Conservation (phyloP, 345 rosid genomes). For the Ceriops zippeliana region DNA sequence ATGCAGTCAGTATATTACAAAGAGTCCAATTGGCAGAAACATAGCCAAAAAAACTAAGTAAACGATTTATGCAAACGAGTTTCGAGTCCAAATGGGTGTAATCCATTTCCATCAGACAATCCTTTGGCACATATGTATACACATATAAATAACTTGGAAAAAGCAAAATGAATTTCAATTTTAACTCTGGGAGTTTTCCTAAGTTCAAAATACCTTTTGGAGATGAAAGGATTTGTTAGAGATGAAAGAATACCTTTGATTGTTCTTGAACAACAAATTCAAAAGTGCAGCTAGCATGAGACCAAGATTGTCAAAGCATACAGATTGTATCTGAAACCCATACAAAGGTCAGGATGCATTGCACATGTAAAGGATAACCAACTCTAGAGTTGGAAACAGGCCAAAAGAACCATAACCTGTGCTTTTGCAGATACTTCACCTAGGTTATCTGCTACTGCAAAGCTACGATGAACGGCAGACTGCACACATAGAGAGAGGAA, state of each 20-base stretch:
- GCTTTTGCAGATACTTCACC: slow-evolving; percentile 96
- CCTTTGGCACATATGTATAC: too few species aligned
- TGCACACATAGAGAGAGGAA: slow-evolving; percentile 15
- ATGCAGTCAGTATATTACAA: background rate
- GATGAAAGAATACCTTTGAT: slow-evolving; percentile 45
- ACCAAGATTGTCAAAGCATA: slow-evolving; percentile 71
- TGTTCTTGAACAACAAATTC: slow-evolving; percentile 53
- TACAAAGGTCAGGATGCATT: slow-evolving; percentile 18
- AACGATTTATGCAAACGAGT: too few species aligned
- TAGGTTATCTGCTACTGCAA: slow-evolving; percentile 87
- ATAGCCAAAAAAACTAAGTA: too few species aligned
- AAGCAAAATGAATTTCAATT: background rate
- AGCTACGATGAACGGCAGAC: slow-evolving; percentile 88
- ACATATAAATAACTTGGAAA: too few species aligned
- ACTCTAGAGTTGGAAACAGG: background rate
- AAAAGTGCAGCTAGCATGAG: slow-evolving; percentile 59
- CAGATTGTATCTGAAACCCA: slow-evolving; percentile 59
- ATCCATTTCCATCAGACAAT: too few species aligned
- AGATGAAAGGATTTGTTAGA: background rate
- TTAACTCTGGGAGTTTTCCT: background rate
- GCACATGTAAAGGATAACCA: background rate
- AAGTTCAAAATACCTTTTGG: background rate
- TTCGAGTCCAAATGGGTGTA: too few species aligned
- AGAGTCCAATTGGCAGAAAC: slow-evolving; percentile 9
- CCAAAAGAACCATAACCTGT: slow-evolving; percentile 44